Conservation (phyloP, 2,329 filamentous ascomycete genomes). For the Colletotrichum higginsianum region DNA sequence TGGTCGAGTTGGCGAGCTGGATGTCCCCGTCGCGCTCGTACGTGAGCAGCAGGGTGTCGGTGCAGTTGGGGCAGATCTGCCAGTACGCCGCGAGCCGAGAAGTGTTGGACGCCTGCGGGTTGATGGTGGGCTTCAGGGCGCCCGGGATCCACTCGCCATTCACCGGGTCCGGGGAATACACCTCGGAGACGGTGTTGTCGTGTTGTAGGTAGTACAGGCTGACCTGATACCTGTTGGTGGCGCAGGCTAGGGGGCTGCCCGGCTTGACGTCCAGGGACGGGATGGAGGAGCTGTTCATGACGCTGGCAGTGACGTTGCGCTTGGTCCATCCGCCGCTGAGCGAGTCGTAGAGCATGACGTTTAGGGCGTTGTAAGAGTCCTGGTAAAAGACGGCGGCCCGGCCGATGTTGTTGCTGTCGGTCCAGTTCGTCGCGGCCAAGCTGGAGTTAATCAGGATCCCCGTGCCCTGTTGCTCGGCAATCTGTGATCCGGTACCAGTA, state of each 20-base stretch:
- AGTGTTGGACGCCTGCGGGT: conserved; percentile 1
- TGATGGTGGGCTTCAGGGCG: not conserved
- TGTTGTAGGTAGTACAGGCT: not conserved
- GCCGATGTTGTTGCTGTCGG: not conserved
- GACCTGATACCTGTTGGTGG: not conserved
- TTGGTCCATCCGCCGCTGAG: not conserved
- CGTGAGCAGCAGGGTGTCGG: not conserved
- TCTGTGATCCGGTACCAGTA: not conserved
- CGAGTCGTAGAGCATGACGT: conserved; percentile 15
- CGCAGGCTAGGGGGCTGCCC: not conserved
- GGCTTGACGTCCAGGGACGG: conserved; percentile 4
- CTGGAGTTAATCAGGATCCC: not conserved
- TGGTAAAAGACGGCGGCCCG: conserved; percentile 17
- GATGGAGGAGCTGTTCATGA: conserved; percentile 17
- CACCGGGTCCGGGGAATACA: not conserved
- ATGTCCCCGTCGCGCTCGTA: not conserved
- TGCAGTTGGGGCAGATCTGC: conserved; percentile 13
- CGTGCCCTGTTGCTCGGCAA: too few species aligned
- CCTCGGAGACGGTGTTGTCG: not conserved
- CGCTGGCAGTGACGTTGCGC: conserved; percentile 11
- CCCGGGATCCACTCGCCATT: not conserved
- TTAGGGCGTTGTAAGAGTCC: conserved; percentile 2
- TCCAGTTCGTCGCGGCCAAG: conserved; percentile 9
- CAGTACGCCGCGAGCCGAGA: conserved; percentile 10
- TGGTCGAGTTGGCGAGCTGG: not conserved